Conservation (phyloP, 345 rosid genomes). For the Excoecaria agallocha region DNA sequence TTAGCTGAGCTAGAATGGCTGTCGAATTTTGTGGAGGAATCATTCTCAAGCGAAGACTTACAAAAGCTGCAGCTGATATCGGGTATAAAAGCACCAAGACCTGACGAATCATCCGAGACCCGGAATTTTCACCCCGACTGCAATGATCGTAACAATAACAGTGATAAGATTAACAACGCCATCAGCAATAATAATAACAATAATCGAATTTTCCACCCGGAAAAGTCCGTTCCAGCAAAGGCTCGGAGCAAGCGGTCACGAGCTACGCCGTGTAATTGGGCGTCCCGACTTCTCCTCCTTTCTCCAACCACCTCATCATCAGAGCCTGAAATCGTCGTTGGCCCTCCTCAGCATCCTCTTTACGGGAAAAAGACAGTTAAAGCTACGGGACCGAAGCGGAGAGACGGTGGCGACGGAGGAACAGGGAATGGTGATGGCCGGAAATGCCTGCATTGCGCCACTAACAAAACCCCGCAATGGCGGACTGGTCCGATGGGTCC, state of each 20-base stretch:
- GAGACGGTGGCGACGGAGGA: slow-evolving; percentile 22
- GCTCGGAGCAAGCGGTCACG: slow-evolving; percentile 96
- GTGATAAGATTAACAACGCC: not conserved
- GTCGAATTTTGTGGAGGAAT: slow-evolving; percentile 89
- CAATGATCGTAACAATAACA: not conserved
- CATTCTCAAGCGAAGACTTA: slow-evolving; percentile 86
- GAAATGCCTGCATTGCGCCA: slow-evolving; percentile 66
- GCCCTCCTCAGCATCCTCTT: slow-evolving; percentile 10
- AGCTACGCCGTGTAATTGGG: slow-evolving; percentile 76
- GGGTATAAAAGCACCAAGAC: slow-evolving; percentile 52
- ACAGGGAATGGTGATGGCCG: slow-evolving; percentile 37
- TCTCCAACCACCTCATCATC: slow-evolving; percentile 37
- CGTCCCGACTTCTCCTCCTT: slow-evolving; percentile 70
- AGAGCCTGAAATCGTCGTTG: slow-evolving; percentile 26
- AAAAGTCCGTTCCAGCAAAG: slow-evolving; percentile 80
- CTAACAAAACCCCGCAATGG: slow-evolving; percentile 88
- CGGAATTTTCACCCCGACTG: slow-evolving; percentile 29
- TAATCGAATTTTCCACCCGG: slow-evolving; percentile 49
- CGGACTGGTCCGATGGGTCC: slow-evolving; percentile 84
- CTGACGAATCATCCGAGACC: slow-evolving; percentile 48
- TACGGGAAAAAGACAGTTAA: slow-evolving; percentile 36
- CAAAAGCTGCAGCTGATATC: slow-evolving; percentile 78
- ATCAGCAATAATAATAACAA: slow-evolving; percentile 3
- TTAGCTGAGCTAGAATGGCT: slow-evolving; percentile 98
- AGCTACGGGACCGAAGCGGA: slow-evolving; percentile 39